A percentile compares a stretch with the other conserved stretches of the same genome.
Conservation (phyloP, 2,329 filamentous ascomycete genomes). For the Hypoxylon sp. region DNA sequence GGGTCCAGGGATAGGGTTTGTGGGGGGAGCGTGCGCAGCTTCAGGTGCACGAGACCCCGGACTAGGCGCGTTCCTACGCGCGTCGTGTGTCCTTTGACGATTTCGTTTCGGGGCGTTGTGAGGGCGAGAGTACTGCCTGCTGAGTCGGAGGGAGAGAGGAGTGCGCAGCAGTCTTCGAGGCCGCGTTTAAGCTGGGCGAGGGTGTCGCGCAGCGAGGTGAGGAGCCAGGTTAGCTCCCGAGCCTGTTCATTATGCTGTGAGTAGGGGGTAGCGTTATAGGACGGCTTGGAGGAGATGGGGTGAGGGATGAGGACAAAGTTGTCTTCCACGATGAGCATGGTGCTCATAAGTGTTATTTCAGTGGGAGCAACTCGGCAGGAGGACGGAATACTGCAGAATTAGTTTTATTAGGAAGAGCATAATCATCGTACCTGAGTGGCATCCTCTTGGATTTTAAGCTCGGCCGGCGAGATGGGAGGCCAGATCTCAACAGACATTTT, state of each 20-base stretch:
- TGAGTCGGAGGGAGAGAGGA: conserved; percentile 86
- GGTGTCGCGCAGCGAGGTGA: conserved; percentile 64
- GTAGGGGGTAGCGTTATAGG: background rate
- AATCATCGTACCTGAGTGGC: conserved; percentile 64
- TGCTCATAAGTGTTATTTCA: background rate
- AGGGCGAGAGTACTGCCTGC: conserved; percentile 91
- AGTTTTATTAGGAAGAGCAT: background rate
- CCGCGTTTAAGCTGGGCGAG: conserved; percentile 71
- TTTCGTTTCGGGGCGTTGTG: conserved; percentile 88
- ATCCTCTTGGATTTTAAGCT: conserved; percentile 66
- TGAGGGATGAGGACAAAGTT: conserved; percentile 48
- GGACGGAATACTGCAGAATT: background rate
- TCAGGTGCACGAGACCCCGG: conserved; percentile 86
- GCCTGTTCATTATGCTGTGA: conserved; percentile 43
- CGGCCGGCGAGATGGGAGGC: conserved; percentile 66
- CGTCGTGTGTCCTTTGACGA: conserved; percentile 92
- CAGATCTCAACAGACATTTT: conserved; percentile 73
- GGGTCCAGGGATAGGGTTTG: conserved; percentile 66
- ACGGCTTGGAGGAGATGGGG: conserved; percentile 17
- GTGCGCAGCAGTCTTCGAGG: conserved; percentile 88
- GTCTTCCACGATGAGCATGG: conserved; percentile 54
- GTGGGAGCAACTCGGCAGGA: background rate
- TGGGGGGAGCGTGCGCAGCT: conserved; percentile 76
- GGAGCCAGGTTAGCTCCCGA: conserved; percentile 70
- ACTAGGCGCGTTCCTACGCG: conserved; percentile 91